A percentile compares a stretch with the other conserved stretches of the same genome.
Conservation (phyloP, 805 yeast genomes). For the Schwanniomyces pseudopolymorphus region DNA sequence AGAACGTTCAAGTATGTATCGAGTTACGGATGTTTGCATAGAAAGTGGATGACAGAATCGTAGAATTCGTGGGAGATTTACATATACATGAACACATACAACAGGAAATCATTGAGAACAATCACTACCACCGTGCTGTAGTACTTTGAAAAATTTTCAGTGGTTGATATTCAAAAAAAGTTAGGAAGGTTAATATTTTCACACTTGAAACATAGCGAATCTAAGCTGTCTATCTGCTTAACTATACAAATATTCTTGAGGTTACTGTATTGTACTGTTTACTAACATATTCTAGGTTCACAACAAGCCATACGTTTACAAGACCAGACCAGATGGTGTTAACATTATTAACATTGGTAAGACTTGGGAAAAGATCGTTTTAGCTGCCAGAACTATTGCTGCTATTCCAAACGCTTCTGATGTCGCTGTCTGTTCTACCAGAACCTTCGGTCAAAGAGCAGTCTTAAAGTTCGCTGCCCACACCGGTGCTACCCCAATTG, state of each 20-base stretch:
- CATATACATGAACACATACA: background rate
- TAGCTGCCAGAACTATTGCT: constrained; percentile 99
- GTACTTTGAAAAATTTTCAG: background rate
- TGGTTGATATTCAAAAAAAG: background rate
- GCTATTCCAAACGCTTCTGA: constrained; percentile 98
- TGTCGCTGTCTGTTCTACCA: constrained; percentile 97
- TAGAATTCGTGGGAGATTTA: background rate
- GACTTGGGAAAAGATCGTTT: constrained; percentile 99
- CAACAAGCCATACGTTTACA: constrained; percentile 95
- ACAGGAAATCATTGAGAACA: background rate
- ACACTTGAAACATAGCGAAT: background rate
- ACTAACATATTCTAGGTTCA: constrained; percentile 62
- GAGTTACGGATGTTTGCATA: constrained; percentile 1
- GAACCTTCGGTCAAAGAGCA: constrained; percentile 99
- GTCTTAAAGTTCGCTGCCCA: constrained; percentile 99
- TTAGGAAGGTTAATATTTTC: background rate
- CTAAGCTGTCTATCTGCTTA: background rate
- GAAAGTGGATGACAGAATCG: background rate
- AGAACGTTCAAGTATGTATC: constrained; percentile 95
- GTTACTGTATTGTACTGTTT: constrained; percentile 1
- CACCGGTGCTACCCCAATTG: constrained; percentile 99
- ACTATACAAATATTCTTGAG: background rate
- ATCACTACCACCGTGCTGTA: background rate
- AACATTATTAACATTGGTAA: constrained; percentile 97
- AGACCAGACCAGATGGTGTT: constrained; percentile 99